phyloP scores from a whole-genome alignment of 1,284 basidiomycete species.

The Cryptococcus jaspeensis region DNA sequence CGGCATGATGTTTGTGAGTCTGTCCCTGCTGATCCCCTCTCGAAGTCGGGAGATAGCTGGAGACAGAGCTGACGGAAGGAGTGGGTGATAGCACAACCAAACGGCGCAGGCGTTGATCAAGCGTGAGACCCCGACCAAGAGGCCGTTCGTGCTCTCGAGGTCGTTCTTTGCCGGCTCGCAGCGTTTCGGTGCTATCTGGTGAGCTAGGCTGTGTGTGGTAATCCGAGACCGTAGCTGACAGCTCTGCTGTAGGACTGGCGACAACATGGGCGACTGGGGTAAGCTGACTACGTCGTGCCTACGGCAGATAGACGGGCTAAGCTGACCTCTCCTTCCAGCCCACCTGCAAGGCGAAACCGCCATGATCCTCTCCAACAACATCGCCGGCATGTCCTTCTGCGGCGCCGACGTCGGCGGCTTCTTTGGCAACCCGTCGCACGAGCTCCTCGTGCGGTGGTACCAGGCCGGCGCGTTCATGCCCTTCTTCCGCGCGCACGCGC shows the following conservation, averaged over 20 bases:
- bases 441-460: constrained; percentile 97
- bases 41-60: not conserved
- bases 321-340: constrained; percentile 47
- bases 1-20: constrained; percentile 53
- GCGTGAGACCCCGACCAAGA: constrained; percentile 69
- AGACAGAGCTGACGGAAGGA: not conserved
- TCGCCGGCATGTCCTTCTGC: constrained; percentile 91
- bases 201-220: constrained; percentile 3
- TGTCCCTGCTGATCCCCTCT: not conserved
- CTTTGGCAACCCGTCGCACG: constrained; percentile 92
- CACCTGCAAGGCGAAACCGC: constrained; percentile 92
- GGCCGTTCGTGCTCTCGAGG: constrained; percentile 93
- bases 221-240: not conserved
- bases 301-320: not conserved
- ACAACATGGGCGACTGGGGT: constrained; percentile 94
- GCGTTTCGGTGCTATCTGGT: constrained; percentile 93
- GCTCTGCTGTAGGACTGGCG: constrained; percentile 69
- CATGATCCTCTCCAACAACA: constrained; percentile 86
- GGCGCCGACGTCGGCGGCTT: constrained; percentile 98
- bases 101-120: constrained; percentile 79
- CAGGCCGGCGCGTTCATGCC: constrained; percentile 92
- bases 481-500: constrained; percentile 98
- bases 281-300: constrained; percentile 1
- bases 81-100: constrained; percentile 65
- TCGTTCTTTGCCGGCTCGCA: constrained; percentile 95